These are phyloP conservation scores for Dendrothele bispora DNA, from an alignment of 768 basidiomycete genomes.

Conservation along the genomic window DNA sequence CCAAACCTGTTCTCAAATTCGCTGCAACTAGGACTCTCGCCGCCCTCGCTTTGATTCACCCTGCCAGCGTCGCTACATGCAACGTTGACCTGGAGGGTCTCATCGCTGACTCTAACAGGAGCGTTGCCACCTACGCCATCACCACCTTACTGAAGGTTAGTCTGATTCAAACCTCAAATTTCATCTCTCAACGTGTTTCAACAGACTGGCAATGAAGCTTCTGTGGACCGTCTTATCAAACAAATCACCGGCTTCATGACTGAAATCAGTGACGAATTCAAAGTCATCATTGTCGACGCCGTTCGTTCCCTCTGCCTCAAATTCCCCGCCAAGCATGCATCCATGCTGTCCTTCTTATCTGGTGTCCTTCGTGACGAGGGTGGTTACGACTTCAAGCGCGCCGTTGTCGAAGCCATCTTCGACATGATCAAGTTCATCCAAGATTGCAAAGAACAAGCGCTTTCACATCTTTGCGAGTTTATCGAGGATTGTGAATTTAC, in stretches of 20 bases:
- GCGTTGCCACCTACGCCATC: conserved; percentile 97
- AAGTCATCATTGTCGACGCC: conserved; percentile 98
- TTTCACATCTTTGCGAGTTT: conserved; percentile 98
- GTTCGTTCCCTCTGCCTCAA: conserved; percentile 98
- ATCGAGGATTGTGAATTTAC: conserved; percentile 99
- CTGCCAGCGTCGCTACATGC: conserved; percentile 83
- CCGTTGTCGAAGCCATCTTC: conserved; percentile 98
- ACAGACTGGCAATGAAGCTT: conserved; percentile 97
- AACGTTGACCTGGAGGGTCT: conserved; percentile 97
- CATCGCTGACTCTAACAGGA: conserved; percentile 93
- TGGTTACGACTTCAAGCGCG: conserved; percentile 99
- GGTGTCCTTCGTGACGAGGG: conserved; percentile 97
- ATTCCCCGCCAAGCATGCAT: conserved; percentile 94
- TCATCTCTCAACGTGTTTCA: not conserved
- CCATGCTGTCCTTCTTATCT: conserved; percentile 96
- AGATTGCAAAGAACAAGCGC: conserved; percentile 95
- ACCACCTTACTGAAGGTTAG: conserved; percentile 93
- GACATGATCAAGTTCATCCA: conserved; percentile 99
- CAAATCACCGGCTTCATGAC: conserved; percentile 99
- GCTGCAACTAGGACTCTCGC: conserved; percentile 96
- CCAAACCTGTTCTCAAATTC: conserved; percentile 94
- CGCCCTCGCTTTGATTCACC: conserved; percentile 82
- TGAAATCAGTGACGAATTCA: conserved; percentile 99
- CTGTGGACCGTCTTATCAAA: conserved; percentile 98
- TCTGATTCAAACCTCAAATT: no score